These are phyloP conservation scores for Salvia rosmarinus DNA, from an alignment of 257 asterid species.

Conservation along the genomic window DNA sequence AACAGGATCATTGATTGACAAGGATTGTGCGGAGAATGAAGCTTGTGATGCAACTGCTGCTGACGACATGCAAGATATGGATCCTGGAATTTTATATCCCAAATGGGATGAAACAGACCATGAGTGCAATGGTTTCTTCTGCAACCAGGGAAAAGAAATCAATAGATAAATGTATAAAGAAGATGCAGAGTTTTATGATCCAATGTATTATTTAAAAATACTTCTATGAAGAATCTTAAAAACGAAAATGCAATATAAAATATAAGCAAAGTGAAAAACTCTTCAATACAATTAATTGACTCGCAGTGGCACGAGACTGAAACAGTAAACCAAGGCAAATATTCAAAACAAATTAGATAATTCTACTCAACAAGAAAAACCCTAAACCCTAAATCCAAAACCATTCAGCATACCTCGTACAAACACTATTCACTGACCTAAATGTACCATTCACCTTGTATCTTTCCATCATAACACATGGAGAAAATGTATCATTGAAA, in stretches of 20 bases:
- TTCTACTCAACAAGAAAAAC: neutral
- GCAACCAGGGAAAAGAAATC: slow-evolving; percentile 3
- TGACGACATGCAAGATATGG: slow-evolving; percentile 57
- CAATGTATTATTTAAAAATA: neutral
- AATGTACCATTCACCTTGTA: too few species aligned
- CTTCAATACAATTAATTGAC: neutral
- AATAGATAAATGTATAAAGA: neutral
- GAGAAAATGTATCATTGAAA: too few species aligned
- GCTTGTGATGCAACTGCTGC: slow-evolving; percentile 60
- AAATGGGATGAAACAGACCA: slow-evolving; percentile 42
- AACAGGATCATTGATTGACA: slow-evolving; percentile 70
- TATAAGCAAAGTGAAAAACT: neutral
- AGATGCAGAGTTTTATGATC: neutral
- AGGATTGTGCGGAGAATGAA: slow-evolving; percentile 57
- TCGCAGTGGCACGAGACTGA: neutral
- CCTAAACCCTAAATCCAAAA: neutral
- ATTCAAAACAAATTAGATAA: neutral
- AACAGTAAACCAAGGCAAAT: slow-evolving; percentile 3
- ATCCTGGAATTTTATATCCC: slow-evolving; percentile 41
- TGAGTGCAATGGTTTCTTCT: slow-evolving; percentile 29
- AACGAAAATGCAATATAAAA: neutral
- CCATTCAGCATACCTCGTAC: neutral
- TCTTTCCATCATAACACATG: too few species aligned
- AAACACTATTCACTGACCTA: slow-evolving; percentile 13
- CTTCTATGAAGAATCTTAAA: neutral